Base-by-base conservation (phyloP, 2,329 filamentous ascomycete genomes). In the Beauveria medogensis region DNA sequence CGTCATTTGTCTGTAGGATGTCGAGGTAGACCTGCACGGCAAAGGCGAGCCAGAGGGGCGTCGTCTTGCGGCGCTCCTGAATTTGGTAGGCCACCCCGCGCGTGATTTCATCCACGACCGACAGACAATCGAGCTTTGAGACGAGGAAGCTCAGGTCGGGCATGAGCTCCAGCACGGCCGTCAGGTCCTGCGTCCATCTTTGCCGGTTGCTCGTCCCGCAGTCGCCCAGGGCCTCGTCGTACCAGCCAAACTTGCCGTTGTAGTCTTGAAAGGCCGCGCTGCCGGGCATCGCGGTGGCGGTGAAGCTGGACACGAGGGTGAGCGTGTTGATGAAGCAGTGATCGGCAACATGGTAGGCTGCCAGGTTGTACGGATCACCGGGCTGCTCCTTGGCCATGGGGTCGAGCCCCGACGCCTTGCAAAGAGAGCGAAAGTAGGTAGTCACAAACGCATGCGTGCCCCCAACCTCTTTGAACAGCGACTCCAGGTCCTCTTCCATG, bases 401-500 rank as follows among this genome's bases (percentile, higher is more conserved):
- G 43, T 65, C 54, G 24, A 67, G 54, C 3, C 60, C 63, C 4
- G 46, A n/a, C 0, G 12, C 22, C 4, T 40, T 18, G 14, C 61
- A 67, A 6, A 61, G 26, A 1, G 8, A 1, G 8, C 1, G 4
- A 37, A 66, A 64, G 51, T 59, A 47, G 14, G 3, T n/a, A 1
- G 22, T 24, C 5, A 67, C 14, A 2, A 28, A 1, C 2, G 5
- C 16, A 3, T 28, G 34, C 48, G 1, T 24, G 18, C 66, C 62
- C 2, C 50, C 57, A 0, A 56, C 28, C 22, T 63, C 60, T 3
- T 60, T 58, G 1, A 66, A 5, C 0, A 67, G 1, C 2, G 72
- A 75, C 64, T 78, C 74, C 59, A 82, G 80, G 46, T 83, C 77
- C 65, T 82, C 79, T 18, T 67, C 65, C 63, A 68, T 65, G 54